Conservation (phyloP, 2,329 filamentous ascomycete genomes). For the Fusarium albidum region DNA sequence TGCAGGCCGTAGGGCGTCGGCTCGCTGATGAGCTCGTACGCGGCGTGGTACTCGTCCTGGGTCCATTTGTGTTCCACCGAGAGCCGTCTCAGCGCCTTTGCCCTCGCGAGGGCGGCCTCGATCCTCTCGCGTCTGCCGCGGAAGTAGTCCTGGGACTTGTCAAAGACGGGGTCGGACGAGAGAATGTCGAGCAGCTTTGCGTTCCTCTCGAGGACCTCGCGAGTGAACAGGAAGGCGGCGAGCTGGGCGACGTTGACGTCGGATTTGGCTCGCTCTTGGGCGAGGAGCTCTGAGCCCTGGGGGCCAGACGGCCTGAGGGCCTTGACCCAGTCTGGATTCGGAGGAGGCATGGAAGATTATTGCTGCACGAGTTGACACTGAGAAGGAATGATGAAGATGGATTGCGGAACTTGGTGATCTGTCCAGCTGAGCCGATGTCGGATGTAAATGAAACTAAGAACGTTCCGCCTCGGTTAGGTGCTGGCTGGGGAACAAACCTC, state of each 20-base stretch:
- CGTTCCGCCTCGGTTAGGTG: too few species aligned
- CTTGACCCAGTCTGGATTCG: conserved; percentile 45
- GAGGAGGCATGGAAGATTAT: conserved; percentile 33
- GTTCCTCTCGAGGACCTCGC: conserved; percentile 68
- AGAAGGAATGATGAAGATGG: not conserved
- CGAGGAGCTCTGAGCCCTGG: conserved; percentile 74
- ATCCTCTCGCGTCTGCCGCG: conserved; percentile 74
- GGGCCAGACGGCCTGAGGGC: conserved; percentile 59
- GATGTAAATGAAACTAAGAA: too few species aligned
- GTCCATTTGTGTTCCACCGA: conserved; percentile 74
- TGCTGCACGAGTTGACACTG: not conserved
- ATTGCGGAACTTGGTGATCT: too few species aligned
- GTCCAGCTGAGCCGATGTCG: too few species aligned
- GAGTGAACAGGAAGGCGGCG: conserved; percentile 73
- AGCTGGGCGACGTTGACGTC: conserved; percentile 73
- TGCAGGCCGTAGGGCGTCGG: conserved; percentile 79
- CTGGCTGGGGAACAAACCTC: too few species aligned
- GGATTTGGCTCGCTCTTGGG: conserved; percentile 72
- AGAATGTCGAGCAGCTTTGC: conserved; percentile 70
- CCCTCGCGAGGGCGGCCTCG: conserved; percentile 73
- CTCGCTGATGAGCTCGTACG: conserved; percentile 76
- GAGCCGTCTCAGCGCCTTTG: conserved; percentile 74
- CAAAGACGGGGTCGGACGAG: conserved; percentile 73
- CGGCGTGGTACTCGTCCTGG: conserved; percentile 68
- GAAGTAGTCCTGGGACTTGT: conserved; percentile 82